These are phyloP conservation scores for Shiraia sp. DNA, from an alignment of 2,329 filamentous ascomycete species.

Conservation along the genomic window DNA sequence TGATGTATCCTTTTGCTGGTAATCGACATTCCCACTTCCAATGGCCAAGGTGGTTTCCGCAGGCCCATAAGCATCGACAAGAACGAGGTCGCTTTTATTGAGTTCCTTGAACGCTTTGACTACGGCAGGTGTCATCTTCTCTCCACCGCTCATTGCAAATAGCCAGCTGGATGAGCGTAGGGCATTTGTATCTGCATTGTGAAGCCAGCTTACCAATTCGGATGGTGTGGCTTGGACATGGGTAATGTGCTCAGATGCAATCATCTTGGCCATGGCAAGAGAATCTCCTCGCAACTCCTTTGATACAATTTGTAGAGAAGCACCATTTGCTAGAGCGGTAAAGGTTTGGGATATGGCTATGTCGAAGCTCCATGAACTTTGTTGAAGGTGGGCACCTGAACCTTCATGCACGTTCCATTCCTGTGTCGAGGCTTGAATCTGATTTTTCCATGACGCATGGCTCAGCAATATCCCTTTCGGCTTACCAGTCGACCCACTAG, in stretches of 20 bases:
- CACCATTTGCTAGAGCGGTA: conserved; percentile 47
- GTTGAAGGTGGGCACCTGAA: conserved; percentile 43
- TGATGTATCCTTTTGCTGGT: not conserved
- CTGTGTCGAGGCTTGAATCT: conserved; percentile 55
- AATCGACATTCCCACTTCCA: conserved; percentile 1
- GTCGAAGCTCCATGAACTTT: conserved; percentile 48
- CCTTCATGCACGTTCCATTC: not conserved
- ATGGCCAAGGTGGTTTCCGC: conserved; percentile 10
- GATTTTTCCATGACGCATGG: conserved; percentile 32
- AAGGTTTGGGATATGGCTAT: conserved; percentile 49
- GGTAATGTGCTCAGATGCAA: conserved; percentile 43
- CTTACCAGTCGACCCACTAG: conserved; percentile 58
- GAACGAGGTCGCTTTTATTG: not conserved
- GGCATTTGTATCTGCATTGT: conserved; percentile 9
- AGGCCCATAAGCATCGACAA: conserved; percentile 23
- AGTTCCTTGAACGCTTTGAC: conserved; percentile 2
- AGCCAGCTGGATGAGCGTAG: conserved; percentile 31
- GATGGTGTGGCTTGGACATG: conserved; percentile 49
- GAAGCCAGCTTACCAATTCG: conserved; percentile 38
- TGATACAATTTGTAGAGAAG: conserved; percentile 43
- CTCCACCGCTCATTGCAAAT: conserved; percentile 32
- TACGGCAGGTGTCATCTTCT: conserved; percentile 5
- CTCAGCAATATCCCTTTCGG: conserved; percentile 58
- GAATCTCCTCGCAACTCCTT: conserved; percentile 39
- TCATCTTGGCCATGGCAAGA: conserved; percentile 39